Base-by-base conservation (phyloP, 345 rosid species). In the Sisymbrium altissimum region DNA sequence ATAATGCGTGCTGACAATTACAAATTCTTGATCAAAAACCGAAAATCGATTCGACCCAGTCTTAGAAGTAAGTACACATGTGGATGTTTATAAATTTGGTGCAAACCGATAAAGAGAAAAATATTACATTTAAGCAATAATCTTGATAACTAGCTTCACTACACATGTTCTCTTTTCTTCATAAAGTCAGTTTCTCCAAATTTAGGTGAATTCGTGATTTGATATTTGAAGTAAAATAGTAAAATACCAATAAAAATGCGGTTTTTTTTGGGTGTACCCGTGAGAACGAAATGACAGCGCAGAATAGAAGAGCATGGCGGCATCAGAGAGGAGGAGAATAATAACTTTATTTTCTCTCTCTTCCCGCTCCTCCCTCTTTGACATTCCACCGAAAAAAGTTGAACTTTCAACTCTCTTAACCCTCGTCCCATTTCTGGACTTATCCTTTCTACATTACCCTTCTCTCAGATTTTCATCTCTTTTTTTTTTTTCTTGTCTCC, bases 351-450 rank as follows among this genome's bases (percentile, higher is more conserved):
- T 72, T 21, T 74, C 72, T 73, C 78, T 74, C 66, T 66, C 71
- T 74, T 56, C 70, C 70, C 76, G 57, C 57, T 43, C 4, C 74
- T 27, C 21, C 59, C n/a, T 36, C 59, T 57, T 57, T 67, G 63
- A 59, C 73, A 75, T 75, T 75, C 69, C 48, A 68, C 73, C 57
- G 2, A 67, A 12, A 12, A 66, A 68, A 60, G 73, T 66, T 66
- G 68, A 68, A 59, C 40, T 40, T 75, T 49, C 56, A 75, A 50
- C 62, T 52, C 30, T 67, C 29, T 3, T 12, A 6, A 7, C 44
- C 45, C 40, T 54, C 64, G 36, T 48, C 63, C 62, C 50, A 32
- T 64, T 65, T 73, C 48, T 55, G 45, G 69, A 41, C 7, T 71
- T 48, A 32, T 60, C 67, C 18, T 60, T 59, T 60, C 67, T 36